Base-by-base conservation (phyloP, 768 basidiomycete genomes). In the Cystoderma amianthinum region DNA sequence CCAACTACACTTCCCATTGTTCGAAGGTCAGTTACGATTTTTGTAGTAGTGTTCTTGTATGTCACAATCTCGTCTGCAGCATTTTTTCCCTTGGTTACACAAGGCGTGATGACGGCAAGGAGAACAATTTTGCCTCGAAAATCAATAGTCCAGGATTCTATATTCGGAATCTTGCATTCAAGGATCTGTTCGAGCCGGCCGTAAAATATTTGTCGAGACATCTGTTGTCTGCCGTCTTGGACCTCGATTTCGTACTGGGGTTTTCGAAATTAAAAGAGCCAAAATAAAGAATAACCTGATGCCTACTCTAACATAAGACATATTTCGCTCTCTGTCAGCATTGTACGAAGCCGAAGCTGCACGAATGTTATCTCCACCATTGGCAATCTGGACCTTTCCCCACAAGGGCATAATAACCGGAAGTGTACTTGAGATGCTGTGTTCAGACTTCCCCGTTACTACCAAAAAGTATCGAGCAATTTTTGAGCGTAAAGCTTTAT, bases 351-450 rank as follows among this genome's bases (percentile, higher is more conserved):
- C 35, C 17, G 17, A 10, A 10, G 12, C 11, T 10, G 17, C 13
- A 16, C 50, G 25, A 24, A 63, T 57, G 3, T 35, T 22, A 32
- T 62, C 60, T 2, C 61, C 56, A 5, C 56, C 49, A 23, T 48
- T 42, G 5, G 41, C 23, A 16, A 62, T 52, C 5, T 51, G 36
- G 0, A 64, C 37, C 30, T 56, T 59, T 6, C 53, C 57, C 50
- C 54, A 59, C 2, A 43, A 39, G 34, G 45, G 41, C 45, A 57
- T 55, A n/a, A 43, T 13, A 3, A 18, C 11, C 1, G 52, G 54
- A 3, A 56, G 47, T 2, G 36, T 24, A 4, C 20, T 19, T 2
- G 33, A 34, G n/a, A 56, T 32, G 11, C 33, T 10, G 2, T 37
- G 37, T 2, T 19, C 2, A 12, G 21, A 19, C 24, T 28, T 28